Base-by-base conservation (phyloP, 2,329 filamentous ascomycete species). In the Monascus ruber region DNA sequence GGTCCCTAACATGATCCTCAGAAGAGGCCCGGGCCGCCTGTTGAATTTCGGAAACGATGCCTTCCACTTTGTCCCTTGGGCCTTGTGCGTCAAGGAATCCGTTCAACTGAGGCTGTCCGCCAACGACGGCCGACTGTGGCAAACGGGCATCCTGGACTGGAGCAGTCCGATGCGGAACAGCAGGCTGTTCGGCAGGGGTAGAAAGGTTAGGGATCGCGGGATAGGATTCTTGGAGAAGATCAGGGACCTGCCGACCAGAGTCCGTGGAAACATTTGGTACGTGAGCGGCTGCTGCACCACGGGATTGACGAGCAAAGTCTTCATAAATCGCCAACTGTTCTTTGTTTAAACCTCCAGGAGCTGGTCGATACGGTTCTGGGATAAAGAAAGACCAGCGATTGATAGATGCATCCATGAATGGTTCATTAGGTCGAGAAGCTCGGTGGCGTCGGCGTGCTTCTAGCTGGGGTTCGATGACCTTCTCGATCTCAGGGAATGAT, bases 291-390 rank as follows among this genome's bases (percentile, higher is more conserved):
- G 55, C 61, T 33, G 73, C 63, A n/a, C 73, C 76, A 40, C 86
- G 81, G 26, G 85, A 81, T 57, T 94, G 86, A 40, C 87, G 76
- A 6, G 85, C 86, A 60, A 98, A 98, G 46, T 96, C 88, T 54
- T 96, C 88, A 55, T 98, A 98, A 25, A 98, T 93, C 7, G 85
- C 85, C 69, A 96, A 77, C 55, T 98, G 91, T 53, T 95, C 86
- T 24, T 83, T 74, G 54, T 94, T 96, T 37, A 98, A 68, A 4
- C 89, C 89, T 37, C 74, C 74, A 8, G 85, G 81, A 31, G 83
- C 81, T 49, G 95, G 77, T 53, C 91, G 87, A 67, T 86, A 98
- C 0, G 91, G 91, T 49, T 91, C 85, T 0, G 89, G 89, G 46
- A 98, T 94, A 33, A 87, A 88, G 64, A 86, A 83, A 5, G 88